Evolutionary conservation across 208 protist genomes (phyloP).

Genomic region (Tritrichomonas musculus): DNA sequence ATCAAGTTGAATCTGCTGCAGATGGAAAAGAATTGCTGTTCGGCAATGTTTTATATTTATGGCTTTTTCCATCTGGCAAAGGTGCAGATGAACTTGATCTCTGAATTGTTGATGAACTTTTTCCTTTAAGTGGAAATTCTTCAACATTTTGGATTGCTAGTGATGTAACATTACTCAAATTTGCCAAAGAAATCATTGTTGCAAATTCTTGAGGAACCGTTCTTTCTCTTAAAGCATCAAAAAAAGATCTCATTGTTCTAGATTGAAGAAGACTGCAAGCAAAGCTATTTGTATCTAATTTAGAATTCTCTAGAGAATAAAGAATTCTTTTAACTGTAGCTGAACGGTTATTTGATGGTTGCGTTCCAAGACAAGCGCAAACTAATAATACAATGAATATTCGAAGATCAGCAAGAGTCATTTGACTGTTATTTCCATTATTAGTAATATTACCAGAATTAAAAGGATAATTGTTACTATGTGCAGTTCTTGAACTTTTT

Average conservation of each 20-base stretch:
- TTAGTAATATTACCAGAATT: background rate
- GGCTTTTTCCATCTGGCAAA: no score
- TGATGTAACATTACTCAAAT: background rate
- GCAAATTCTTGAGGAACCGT: background rate
- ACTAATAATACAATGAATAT: background rate
- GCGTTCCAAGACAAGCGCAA: background rate
- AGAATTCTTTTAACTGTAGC: background rate
- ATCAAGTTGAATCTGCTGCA: no score
- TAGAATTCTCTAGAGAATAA: background rate
- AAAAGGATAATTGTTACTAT: background rate
- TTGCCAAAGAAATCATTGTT: background rate
- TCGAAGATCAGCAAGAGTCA: background rate
- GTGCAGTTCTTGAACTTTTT: background rate
- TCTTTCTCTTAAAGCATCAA: background rate
- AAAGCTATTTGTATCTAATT: background rate
- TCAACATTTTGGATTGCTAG: background rate
- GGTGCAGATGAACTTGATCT: no score
- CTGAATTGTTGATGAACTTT: no score
- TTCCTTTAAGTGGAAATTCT: background rate
- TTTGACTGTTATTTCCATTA: background rate
- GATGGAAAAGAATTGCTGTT: no score
- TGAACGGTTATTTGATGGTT: background rate
- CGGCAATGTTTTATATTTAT: no score
- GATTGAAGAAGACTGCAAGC: background rate
- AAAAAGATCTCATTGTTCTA: background rate